These are phyloP conservation scores for Westerdykella sp. DNA, from an alignment of 2,329 filamentous ascomycete genomes.

Conservation along the genomic window DNA sequence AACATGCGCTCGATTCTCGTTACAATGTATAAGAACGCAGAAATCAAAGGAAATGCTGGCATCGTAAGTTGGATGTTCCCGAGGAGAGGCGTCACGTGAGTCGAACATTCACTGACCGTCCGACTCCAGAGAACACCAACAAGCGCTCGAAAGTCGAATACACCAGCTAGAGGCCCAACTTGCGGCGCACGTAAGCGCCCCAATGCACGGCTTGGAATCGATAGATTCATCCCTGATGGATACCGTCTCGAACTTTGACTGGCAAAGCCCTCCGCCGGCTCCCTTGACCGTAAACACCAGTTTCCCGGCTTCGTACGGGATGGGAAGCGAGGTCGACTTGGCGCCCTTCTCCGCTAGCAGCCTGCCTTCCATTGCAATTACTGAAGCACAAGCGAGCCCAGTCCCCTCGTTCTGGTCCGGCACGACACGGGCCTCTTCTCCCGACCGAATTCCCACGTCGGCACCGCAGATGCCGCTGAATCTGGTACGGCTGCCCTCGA, in stretches of 20 bases:
- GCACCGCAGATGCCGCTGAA: slow-evolving; percentile 18
- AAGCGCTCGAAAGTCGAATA: slow-evolving; percentile 33
- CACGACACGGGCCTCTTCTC: slow-evolving; percentile 32
- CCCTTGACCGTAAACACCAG: slow-evolving; percentile 22
- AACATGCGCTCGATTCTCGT: slow-evolving; percentile 34
- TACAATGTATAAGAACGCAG: slow-evolving; percentile 33
- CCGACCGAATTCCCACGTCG: slow-evolving; percentile 27
- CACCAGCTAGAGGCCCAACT: slow-evolving; percentile 34
- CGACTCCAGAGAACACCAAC: slow-evolving; percentile 28
- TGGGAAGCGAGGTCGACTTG: slow-evolving; percentile 18
- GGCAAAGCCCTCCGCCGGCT: slow-evolving; percentile 21
- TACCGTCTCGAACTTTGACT: slow-evolving; percentile 24
- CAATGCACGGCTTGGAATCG: slow-evolving; percentile 34
- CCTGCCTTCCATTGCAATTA: slow-evolving; percentile 33
- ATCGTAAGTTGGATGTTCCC: slow-evolving; percentile 24
- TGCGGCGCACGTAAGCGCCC: slow-evolving; percentile 29
- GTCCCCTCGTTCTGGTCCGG: slow-evolving; percentile 35
- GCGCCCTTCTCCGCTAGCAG: slow-evolving; percentile 21
- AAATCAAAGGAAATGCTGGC: slow-evolving; percentile 33
- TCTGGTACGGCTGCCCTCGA: slow-evolving; percentile 12
- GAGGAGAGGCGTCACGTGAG: slow-evolving; percentile 6
- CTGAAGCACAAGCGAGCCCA: slow-evolving; percentile 32
- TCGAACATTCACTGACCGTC: slow-evolving; percentile 6
- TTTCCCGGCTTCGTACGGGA: slow-evolving; percentile 20
- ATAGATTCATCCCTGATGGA: slow-evolving; percentile 24